Evolutionary conservation across 2,329 filamentous ascomycete genomes (phyloP).

Genomic region (Westerdykella sp.): DNA sequence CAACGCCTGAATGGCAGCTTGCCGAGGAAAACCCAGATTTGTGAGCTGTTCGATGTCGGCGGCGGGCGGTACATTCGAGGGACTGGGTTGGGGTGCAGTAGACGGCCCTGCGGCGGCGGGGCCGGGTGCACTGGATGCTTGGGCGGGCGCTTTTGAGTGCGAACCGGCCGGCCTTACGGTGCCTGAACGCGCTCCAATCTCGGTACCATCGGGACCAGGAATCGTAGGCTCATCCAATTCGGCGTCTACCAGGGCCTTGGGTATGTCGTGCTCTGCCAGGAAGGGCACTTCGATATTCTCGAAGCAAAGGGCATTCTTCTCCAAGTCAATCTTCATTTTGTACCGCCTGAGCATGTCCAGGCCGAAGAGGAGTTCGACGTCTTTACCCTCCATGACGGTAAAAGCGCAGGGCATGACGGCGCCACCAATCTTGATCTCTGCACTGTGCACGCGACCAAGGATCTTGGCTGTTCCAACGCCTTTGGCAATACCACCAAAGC

Average conservation of each 20-base stretch:
- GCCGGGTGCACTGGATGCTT: slow-evolving; percentile 10
- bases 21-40: slow-evolving; percentile 68
- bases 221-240: slow-evolving; percentile 75
- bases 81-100: too few relatives aligned
- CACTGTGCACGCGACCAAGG: slow-evolving; percentile 88
- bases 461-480: slow-evolving; percentile 94
- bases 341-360: slow-evolving; percentile 96
- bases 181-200: slow-evolving; percentile 77
- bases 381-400: slow-evolving; percentile 98
- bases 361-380: slow-evolving; percentile 86
- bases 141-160: slow-evolving; percentile 16
- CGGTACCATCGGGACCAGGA: slow-evolving; percentile 78
- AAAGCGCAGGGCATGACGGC: slow-evolving; percentile 90
- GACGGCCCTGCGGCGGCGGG: slow-evolving; percentile 9
- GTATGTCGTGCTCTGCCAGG: slow-evolving; percentile 86
- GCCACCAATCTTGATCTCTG: slow-evolving; percentile 86
- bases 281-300: slow-evolving; percentile 85
- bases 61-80: slow-evolving; percentile 39
- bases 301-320: slow-evolving; percentile 78
- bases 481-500: slow-evolving; percentile 85
- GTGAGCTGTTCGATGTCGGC: slow-evolving; percentile 70
- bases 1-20: slow-evolving; percentile 72
- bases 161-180: slow-evolving; percentile 56
- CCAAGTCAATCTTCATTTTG: slow-evolving; percentile 85
- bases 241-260: slow-evolving; percentile 69